These are phyloP conservation scores for Lenwebbia sp. DNA, from an alignment of 345 rosid genomes.

Conservation along the genomic window DNA sequence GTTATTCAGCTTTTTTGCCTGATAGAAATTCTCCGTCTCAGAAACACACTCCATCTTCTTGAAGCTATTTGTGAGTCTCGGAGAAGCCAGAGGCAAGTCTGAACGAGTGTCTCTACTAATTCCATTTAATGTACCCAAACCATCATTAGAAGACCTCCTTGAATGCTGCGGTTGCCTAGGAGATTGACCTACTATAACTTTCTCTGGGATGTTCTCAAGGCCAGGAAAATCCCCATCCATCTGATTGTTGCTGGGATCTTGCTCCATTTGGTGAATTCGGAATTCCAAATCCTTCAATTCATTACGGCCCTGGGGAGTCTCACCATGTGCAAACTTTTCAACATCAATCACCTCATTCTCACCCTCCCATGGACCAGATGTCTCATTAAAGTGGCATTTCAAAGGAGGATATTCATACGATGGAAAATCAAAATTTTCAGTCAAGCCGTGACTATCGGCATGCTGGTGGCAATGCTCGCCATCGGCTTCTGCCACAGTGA, in stretches of 20 bases:
- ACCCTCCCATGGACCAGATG: constrained; percentile 31
- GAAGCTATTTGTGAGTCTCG: constrained; percentile 28
- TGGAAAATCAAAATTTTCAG: constrained; percentile 34
- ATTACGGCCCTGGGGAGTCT: constrained; percentile 39
- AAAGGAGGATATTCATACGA: constrained; percentile 62
- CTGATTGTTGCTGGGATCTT: constrained; percentile 33
- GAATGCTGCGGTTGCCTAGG: constrained; percentile 48
- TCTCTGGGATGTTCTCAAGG: constrained; percentile 44
- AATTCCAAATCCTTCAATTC: constrained; percentile 62
- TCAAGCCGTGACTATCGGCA: constrained; percentile 10
- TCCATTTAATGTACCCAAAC: constrained; percentile 34
- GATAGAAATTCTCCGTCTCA: constrained; percentile 21
- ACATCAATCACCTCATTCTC: constrained; percentile 57
- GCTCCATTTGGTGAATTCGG: constrained; percentile 76
- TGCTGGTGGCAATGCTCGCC: constrained; percentile 15
- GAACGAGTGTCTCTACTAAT: constrained; percentile 30
- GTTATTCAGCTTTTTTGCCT: constrained; percentile 31
- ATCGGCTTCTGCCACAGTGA: constrained; percentile 58
- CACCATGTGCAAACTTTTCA: constrained; percentile 62
- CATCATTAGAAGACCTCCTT: constrained; percentile 45
- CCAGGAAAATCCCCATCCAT: constrained; percentile 37
- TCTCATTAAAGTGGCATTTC: constrained; percentile 62
- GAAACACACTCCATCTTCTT: constrained; percentile 39
- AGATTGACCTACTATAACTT: constrained; percentile 68
- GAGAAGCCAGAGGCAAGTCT: constrained; percentile 43